Conservation (phyloP, 169 alveolate genomes). For the Eimeria necatrix region DNA sequence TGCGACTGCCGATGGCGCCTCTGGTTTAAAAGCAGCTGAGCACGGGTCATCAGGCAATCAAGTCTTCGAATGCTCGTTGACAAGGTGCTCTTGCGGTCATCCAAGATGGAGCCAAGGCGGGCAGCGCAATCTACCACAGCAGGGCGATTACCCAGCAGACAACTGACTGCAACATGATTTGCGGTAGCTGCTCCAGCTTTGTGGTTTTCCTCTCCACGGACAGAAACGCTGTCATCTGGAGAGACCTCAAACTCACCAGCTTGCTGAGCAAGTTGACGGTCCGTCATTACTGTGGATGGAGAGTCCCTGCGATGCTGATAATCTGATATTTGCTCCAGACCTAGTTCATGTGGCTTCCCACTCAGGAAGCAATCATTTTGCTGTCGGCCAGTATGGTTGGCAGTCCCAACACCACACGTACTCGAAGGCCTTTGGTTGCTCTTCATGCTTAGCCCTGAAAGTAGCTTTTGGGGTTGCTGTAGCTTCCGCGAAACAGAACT, state of each 20-base stretch:
- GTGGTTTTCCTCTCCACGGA: constrained; percentile 59
- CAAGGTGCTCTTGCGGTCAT: constrained; percentile 75
- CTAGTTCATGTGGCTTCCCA: neutral
- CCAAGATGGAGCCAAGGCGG: neutral
- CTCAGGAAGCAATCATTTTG: neutral
- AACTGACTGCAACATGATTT: neutral
- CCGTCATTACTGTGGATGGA: neutral
- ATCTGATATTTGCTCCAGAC: neutral
- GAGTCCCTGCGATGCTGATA: neutral
- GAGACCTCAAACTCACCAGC: constrained; percentile 59
- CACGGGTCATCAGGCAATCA: constrained; percentile 68
- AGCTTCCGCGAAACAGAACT: constrained; percentile 32
- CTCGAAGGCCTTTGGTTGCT: constrained; percentile 66
- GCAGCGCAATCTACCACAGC: neutral
- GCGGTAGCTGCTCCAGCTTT: constrained; percentile 20
- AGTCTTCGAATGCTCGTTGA: constrained; percentile 67
- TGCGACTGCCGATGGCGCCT: constrained; percentile 57
- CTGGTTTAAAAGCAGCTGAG: constrained; percentile 61
- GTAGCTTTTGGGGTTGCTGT: constrained; percentile 10
- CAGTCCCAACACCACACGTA: constrained; percentile 5
- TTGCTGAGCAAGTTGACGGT: neutral
- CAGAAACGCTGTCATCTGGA: constrained; percentile 73
- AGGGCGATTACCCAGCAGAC: neutral
- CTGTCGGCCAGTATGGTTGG: neutral
- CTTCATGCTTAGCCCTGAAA: neutral